Conservation (phyloP, 2,329 filamentous ascomycete species). For the Lecanicillium sp. region DNA sequence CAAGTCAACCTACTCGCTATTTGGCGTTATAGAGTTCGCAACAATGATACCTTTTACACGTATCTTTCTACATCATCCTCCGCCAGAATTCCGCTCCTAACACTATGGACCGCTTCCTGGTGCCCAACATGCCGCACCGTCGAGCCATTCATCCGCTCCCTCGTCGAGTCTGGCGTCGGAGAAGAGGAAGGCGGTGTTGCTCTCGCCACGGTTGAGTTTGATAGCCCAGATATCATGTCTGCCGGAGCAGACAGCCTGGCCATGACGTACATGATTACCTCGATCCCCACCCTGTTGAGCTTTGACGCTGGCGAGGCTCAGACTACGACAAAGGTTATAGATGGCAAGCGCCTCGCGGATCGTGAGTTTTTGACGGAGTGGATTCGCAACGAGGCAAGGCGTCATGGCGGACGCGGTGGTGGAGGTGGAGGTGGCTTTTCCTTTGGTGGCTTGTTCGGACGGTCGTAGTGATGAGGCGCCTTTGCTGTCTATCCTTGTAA, state of each 20-base stretch:
- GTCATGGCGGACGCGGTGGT: conserved; percentile 36
- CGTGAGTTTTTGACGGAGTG: conserved; percentile 43
- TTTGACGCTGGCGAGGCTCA: conserved; percentile 50
- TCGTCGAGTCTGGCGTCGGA: conserved; percentile 44
- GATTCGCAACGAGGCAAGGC: conserved; percentile 42
- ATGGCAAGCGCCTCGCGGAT: conserved; percentile 41
- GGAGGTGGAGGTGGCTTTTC: conserved; percentile 29
- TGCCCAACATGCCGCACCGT: conserved; percentile 47
- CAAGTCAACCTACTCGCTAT: background rate
- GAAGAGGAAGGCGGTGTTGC: conserved; percentile 48
- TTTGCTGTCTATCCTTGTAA: background rate
- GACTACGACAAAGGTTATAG: conserved; percentile 38
- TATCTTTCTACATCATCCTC: conserved; percentile 49
- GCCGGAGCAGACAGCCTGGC: conserved; percentile 29
- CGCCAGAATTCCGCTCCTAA: conserved; percentile 47
- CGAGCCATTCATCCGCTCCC: conserved; percentile 37
- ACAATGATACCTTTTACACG: conserved; percentile 44
- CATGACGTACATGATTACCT: conserved; percentile 49
- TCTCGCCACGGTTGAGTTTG: conserved; percentile 48
- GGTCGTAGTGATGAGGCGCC: conserved; percentile 7
- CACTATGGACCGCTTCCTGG: conserved; percentile 53
- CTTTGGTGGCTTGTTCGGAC: conserved; percentile 35
- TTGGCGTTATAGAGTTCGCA: conserved; percentile 38
- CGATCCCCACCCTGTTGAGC: conserved; percentile 48
- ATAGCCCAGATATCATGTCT: conserved; percentile 49